phyloP scores from a whole-genome alignment of 2,329 filamentous ascomycete genomes.

The Aureobasidium lini region DNA sequence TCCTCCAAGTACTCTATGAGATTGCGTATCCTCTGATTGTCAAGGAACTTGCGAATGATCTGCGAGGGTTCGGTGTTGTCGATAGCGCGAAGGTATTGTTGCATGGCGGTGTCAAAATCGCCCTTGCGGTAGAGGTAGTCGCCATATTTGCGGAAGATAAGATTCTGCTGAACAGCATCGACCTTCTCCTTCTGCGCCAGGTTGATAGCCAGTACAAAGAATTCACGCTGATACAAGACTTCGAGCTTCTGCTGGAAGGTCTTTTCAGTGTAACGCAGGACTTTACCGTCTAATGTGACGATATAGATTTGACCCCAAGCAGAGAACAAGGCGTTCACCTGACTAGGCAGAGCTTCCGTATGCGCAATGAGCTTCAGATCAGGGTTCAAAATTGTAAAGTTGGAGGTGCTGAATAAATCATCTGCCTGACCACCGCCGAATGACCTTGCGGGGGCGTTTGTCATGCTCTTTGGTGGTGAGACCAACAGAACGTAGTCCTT shows the following conservation, averaged over 20 bases:
- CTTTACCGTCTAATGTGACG: slow-evolving; percentile 86
- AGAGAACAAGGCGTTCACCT: slow-evolving; percentile 70
- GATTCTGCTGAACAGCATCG: slow-evolving; percentile 72
- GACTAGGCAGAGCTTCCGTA: slow-evolving; percentile 73
- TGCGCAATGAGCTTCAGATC: slow-evolving; percentile 86
- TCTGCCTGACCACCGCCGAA: slow-evolving; percentile 69
- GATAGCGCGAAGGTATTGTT: slow-evolving; percentile 92
- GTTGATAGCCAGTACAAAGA: slow-evolving; percentile 86
- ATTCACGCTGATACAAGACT: slow-evolving; percentile 85
- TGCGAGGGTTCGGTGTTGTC: slow-evolving; percentile 94
- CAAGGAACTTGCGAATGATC: slow-evolving; percentile 92
- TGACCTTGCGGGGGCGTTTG: slow-evolving; percentile 57
- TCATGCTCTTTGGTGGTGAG: slow-evolving; percentile 61
- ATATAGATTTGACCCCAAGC: slow-evolving; percentile 90
- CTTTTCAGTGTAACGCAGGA: slow-evolving; percentile 86
- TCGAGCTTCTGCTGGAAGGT: slow-evolving; percentile 83
- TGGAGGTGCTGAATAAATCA: slow-evolving; percentile 76
- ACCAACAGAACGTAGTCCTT: slow-evolving; percentile 82
- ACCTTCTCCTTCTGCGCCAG: slow-evolving; percentile 84
- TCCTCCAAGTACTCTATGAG: slow-evolving; percentile 96
- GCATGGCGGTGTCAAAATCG: slow-evolving; percentile 97
- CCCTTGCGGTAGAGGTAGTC: slow-evolving; percentile 92
- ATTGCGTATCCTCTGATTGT: slow-evolving; percentile 96
- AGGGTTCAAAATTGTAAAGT: slow-evolving; percentile 85
- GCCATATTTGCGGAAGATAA: slow-evolving; percentile 88